phyloP scores from a whole-genome alignment of 257 asterid genomes.

The Plantago ovata region DNA sequence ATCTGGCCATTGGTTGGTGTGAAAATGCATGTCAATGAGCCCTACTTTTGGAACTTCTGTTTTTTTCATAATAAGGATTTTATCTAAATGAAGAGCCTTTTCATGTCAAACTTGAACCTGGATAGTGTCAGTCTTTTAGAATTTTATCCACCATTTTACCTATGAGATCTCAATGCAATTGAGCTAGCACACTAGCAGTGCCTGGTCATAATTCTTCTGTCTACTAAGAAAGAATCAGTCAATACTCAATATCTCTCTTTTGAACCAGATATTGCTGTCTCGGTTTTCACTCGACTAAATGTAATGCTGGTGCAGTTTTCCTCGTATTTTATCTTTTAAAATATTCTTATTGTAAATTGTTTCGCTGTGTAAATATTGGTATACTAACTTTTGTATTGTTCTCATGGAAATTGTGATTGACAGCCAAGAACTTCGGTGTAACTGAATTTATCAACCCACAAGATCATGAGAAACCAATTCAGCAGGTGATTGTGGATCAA shows the following conservation, averaged over 20 bases:
- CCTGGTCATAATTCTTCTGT: neutral
- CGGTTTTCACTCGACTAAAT: no score
- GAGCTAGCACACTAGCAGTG: conserved; percentile 1
- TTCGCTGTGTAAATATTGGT: conserved; percentile 7
- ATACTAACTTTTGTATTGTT: neutral
- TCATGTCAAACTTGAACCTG: no score
- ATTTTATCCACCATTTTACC: neutral
- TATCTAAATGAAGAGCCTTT: no score
- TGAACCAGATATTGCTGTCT: no score
- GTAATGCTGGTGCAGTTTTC: no score
- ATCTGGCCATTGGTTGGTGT: no score
- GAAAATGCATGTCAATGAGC: no score
- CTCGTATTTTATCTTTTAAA: no score
- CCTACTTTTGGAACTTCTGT: no score
- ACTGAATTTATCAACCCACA: conserved; percentile 94
- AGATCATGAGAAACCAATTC: conserved; percentile 90
- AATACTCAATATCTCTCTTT: no score
- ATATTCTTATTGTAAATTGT: neutral
- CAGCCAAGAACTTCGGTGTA: conserved; percentile 91
- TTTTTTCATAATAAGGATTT: no score
- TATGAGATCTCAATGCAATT: neutral
- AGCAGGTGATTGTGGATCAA: conserved; percentile 81
- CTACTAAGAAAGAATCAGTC: no score
- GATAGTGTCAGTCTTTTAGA: neutral
- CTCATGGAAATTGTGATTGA: conserved; percentile 19